Base-by-base conservation (phyloP, 1,284 basidiomycete species). In the Macrocystidia cucumis region DNA sequence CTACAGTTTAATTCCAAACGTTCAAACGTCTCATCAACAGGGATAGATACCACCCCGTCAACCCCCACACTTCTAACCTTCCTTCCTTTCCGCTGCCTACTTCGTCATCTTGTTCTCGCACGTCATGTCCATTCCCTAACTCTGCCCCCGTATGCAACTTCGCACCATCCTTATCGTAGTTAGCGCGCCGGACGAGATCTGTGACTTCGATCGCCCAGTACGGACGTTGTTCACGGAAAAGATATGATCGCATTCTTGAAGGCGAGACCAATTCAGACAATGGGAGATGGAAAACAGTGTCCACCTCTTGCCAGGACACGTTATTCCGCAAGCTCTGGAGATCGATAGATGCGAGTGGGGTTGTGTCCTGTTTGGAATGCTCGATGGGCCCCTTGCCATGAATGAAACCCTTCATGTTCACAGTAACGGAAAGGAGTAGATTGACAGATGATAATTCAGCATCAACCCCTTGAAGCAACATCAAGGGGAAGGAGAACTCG, bases 41-140 rank as follows among this genome's bases (percentile, higher is more conserved):
- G 31, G 67, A 72, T 32, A 86, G 60, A 57, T 86, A 88, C 83
- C 84, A 88, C 19, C 83, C 85, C 18, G 85, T 86, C 48, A 89
- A 57, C 0, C 85, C 85, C 83, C 85, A 89, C 13, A 87, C 71
- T 48, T 87, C 80, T 9, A 86, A 52, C 38, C 59, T 56, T 9
- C 63, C 67, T 28, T 57, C 55, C 32, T 52, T 50, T 12, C 62
- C 66, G 12, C 56, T 55, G 9, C 68, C 69, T 22, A 69, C 58
- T 41, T 72, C 67, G 35, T 65, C 17, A 23, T 40, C 31, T 14
- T 26, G 63, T 36, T 51, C 41, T 18, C 43, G 34, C 17, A 44
- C 39, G 28, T 55, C 55, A 27, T 56, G 51, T 12, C 47, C 44
- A 33, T 50, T 48, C 23, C 49, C 45, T 18, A 48, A 39, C 30